phyloP scores from a whole-genome alignment of 257 asterid species.

The Apocynum venetum region DNA sequence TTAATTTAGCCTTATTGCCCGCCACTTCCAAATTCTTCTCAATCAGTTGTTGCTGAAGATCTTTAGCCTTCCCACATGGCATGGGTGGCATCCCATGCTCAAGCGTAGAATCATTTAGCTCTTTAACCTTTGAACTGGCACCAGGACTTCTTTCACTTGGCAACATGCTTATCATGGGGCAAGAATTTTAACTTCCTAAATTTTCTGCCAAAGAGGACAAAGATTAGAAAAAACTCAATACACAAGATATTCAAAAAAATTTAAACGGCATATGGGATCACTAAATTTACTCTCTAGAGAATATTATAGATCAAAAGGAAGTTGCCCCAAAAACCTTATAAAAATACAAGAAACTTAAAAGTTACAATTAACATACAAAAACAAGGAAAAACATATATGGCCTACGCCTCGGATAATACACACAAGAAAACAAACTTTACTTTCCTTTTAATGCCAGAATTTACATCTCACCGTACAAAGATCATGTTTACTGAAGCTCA shows the following conservation, averaged over 20 bases:
- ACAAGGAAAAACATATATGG: background rate
- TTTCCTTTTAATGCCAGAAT: no score
- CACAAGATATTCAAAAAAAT: background rate
- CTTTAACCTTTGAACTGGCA: constrained; percentile 28
- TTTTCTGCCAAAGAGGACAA: background rate
- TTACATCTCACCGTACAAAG: background rate
- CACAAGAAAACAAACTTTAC: no score
- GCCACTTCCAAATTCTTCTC: background rate
- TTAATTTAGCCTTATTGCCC: background rate
- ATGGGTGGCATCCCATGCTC: constrained; percentile 2
- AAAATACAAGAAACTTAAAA: background rate
- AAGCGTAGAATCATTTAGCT: background rate
- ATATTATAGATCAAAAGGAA: background rate
- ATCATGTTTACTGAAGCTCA: background rate
- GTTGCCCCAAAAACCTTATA: background rate
- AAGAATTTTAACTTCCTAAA: background rate
- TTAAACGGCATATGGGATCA: background rate
- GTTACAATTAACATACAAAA: background rate
- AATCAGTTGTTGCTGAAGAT: background rate
- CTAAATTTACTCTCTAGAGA: background rate
- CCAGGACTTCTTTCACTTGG: background rate
- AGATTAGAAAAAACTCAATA: background rate
- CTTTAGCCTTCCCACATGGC: no score
- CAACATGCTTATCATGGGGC: background rate
- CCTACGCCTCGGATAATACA: background rate